These are phyloP conservation scores for Pascua guehoae DNA, from an alignment of 1,284 basidiomycete genomes.

Conservation along the genomic window DNA sequence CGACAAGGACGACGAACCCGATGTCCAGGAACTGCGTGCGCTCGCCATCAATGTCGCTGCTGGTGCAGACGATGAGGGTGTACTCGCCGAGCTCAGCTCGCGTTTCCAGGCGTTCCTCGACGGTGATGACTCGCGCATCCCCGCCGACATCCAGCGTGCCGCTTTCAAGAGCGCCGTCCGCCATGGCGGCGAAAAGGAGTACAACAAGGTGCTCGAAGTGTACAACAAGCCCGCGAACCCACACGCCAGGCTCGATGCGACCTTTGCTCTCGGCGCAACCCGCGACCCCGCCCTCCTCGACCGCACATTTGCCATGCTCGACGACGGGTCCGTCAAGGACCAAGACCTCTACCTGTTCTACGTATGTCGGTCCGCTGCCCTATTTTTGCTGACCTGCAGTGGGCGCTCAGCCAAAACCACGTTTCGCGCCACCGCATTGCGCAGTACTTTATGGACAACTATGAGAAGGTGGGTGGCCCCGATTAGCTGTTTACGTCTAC, in stretches of 20 bases:
- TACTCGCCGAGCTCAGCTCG: conserved; percentile 65
- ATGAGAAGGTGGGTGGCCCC: conserved; percentile 56
- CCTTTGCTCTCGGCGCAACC: conserved; percentile 52
- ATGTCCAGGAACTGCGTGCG: conserved; percentile 71
- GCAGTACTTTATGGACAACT: conserved; percentile 59
- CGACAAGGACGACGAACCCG: conserved; percentile 64
- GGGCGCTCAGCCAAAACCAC: conserved; percentile 44
- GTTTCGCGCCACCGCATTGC: conserved; percentile 34
- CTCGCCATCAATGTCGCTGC: conserved; percentile 67
- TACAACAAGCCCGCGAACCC: conserved; percentile 72
- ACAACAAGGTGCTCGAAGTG: conserved; percentile 66
- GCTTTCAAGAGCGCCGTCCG: conserved; percentile 55
- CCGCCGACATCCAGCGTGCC: conserved; percentile 63
- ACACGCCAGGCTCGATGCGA: conserved; percentile 62
- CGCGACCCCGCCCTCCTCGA: conserved; percentile 52
- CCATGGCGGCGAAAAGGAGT: conserved; percentile 73
- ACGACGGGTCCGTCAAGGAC: conserved; percentile 55
- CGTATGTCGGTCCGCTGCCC: conserved; percentile 12
- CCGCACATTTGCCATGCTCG: conserved; percentile 60
- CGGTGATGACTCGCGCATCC: conserved; percentile 74
- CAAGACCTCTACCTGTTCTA: conserved; percentile 61
- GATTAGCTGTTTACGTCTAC: too few relatives aligned
- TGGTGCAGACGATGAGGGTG: conserved; percentile 60
- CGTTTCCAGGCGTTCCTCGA: conserved; percentile 71
- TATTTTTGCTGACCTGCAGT: too few relatives aligned